Conservation (phyloP, 208 protist genomes). For the Trypanosoma melophagium region DNA sequence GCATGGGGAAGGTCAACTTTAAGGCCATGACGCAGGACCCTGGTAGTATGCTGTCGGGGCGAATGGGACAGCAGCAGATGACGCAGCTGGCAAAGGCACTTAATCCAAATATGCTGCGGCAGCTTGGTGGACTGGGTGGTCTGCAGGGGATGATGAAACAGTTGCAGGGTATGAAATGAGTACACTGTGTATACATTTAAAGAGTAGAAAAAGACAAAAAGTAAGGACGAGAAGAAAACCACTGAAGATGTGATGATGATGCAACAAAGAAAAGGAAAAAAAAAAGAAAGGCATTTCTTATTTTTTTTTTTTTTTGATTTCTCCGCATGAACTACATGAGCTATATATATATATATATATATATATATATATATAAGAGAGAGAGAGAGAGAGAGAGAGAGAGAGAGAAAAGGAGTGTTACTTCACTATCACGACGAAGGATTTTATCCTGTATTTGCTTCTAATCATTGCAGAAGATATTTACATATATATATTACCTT, state of each 20-base stretch:
- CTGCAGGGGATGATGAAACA: conserved; percentile 91
- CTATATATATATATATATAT: too few species aligned
- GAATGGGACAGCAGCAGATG: conserved; percentile 86
- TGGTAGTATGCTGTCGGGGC: conserved; percentile 41
- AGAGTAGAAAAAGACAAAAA: background rate
- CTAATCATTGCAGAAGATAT: background rate
- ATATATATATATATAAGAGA: too few species aligned
- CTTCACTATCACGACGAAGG: too few species aligned
- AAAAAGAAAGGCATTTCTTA: too few species aligned
- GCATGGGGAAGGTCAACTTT: conserved; percentile 91
- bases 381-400: too few species aligned
- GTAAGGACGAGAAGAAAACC: background rate
- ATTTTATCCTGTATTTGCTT: background rate
- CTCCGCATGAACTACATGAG: too few species aligned
- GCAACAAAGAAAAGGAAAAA: conserved; percentile 13
- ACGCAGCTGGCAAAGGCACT: conserved; percentile 82
- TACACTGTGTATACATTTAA: background rate
- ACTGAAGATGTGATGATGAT: conserved; percentile 4
- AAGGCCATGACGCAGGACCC: conserved; percentile 86
- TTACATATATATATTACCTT: too few species aligned
- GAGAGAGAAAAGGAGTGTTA: too few species aligned
- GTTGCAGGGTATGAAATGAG: conserved; percentile 39
- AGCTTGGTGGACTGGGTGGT: conserved; percentile 81
- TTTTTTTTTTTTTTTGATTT: too few species aligned
- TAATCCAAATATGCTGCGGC: conserved; percentile 84